phyloP scores from a whole-genome alignment of 768 basidiomycete species.

The Trametes sanguinea region DNA sequence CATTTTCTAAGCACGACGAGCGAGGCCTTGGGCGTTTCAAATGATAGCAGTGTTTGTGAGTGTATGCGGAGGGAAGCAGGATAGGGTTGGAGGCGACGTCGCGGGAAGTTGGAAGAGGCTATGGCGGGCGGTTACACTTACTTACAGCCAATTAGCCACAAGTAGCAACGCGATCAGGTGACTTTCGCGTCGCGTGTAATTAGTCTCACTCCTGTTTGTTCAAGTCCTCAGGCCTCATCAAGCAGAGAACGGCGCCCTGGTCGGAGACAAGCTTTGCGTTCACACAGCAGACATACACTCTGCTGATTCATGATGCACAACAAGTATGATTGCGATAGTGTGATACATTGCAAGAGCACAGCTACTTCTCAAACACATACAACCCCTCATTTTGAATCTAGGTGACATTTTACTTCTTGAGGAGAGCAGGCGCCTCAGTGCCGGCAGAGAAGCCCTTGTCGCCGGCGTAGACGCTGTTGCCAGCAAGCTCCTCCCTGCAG shows the following conservation, averaged over 20 bases:
- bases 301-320: neutral
- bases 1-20: neutral
- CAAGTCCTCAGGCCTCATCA: too few species aligned
- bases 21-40: too few species aligned
- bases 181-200: slow-evolving; percentile 17
- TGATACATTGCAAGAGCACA: slow-evolving; percentile 20
- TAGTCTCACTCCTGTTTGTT: neutral
- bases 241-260: too few species aligned
- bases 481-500: slow-evolving; percentile 70
- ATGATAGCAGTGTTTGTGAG: too few species aligned
- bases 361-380: slow-evolving; percentile 21
- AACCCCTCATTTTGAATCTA: neutral
- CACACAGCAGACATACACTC: too few species aligned
- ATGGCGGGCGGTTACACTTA: neutral
- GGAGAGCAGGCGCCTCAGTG: slow-evolving; percentile 65
- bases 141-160: slow-evolving; percentile 1
- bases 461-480: slow-evolving; percentile 72
- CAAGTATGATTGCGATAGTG: slow-evolving; percentile 8
- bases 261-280: too few species aligned
- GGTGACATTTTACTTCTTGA: slow-evolving; percentile 45
- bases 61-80: too few species aligned
- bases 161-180: slow-evolving; percentile 17
- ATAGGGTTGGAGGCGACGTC: too few species aligned
- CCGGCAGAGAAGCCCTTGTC: slow-evolving; percentile 81
- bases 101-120: too few species aligned